Base-by-base conservation (phyloP, 371 early-diverging fungal species). In the Chytridium lagenaria region DNA sequence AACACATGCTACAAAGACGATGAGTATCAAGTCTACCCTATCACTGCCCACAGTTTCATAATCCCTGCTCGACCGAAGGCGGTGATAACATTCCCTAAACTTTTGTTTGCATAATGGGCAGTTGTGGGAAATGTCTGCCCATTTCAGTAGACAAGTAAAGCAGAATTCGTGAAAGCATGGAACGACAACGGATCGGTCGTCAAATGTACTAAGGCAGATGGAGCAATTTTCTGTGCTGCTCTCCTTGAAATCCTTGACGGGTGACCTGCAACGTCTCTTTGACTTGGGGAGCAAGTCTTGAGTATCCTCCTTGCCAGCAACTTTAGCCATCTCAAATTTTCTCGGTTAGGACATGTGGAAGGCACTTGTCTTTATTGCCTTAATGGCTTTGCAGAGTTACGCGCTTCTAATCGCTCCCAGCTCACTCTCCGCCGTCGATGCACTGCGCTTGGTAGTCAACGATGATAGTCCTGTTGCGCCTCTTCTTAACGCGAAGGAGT, bases 31-130 rank as follows among this genome's bases (percentile, higher is more conserved):
- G 44, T 19, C 44, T 12, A 12, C 12, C 19, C 7, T 44, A 19
- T 44, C 7, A 12, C 34, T 33, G 34, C 61, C 19, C 10, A 61
- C 61, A 5, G 36, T 61, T 26, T 61, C 34, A 61, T 61, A 61
- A 33, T 61, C 61, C 26, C 26, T 7, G 23, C 34, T 37, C 10
- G 61, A 61, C 36, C 12, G 16, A 10, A 61, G 7, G 12, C 36
- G 7, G 61, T 61, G 26, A 30, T 34, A 37, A 61, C 61, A 36
- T 23, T 61, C 61, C 23, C 12, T 61, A 40, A 75, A 72, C 0
- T 15, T n/a, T 30, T 57, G 59, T 40, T 78, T 78, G 74, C 83
- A 83, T 2, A 80, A 74, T 39, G 83, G 83, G 61, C 83, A 83
- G 36, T 34, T 31, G n/a, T 50, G 67, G 12, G 75, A 59, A 23